phyloP scores from a whole-genome alignment of 331 rosid genomes.

The Dryas integrifolia region DNA sequence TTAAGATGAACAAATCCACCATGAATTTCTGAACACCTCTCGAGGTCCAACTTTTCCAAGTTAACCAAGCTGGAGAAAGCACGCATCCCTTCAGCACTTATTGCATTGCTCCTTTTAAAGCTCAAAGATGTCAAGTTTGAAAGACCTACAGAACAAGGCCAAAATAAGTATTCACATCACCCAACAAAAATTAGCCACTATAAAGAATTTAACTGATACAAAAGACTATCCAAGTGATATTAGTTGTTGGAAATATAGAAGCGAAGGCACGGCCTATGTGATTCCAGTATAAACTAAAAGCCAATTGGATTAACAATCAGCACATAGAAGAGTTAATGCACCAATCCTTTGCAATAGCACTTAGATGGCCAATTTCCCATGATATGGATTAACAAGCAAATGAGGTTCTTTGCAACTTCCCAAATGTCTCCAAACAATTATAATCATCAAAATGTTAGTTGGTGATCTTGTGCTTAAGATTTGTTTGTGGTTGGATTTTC shows the following conservation, averaged over 20 bases:
- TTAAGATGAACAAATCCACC: slow-evolving; percentile 75
- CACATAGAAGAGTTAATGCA: not conserved
- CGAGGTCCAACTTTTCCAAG: slow-evolving; percentile 73
- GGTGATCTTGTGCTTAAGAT: too few relatives aligned
- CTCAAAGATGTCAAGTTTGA: slow-evolving; percentile 62
- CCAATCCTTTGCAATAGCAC: too few relatives aligned
- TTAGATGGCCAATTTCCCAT: too few relatives aligned
- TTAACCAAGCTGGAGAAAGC: slow-evolving; percentile 55
- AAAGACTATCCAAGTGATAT: not conserved
- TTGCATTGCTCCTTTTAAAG: slow-evolving; percentile 49
- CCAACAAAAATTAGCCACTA: slow-evolving; percentile 2
- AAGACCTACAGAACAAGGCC: slow-evolving; percentile 46
- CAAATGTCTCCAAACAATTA: too few relatives aligned
- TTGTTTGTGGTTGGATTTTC: too few relatives aligned
- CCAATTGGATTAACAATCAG: not conserved
- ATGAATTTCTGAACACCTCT: slow-evolving; percentile 62
- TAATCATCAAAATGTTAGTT: too few relatives aligned
- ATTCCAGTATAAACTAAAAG: not conserved
- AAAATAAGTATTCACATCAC: slow-evolving; percentile 11
- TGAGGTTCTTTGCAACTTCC: too few relatives aligned
- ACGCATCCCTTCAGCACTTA: slow-evolving; percentile 63
- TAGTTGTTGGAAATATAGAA: not conserved
- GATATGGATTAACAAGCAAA: too few relatives aligned
- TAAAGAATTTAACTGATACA: not conserved
- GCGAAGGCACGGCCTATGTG: slow-evolving; percentile 3